Percentiles rank a stretch among this genome's conserved stretches.
phyloP scores from a whole-genome alignment of 805 yeast species.

The Yamadazyma takamatsuzukensis region DNA sequence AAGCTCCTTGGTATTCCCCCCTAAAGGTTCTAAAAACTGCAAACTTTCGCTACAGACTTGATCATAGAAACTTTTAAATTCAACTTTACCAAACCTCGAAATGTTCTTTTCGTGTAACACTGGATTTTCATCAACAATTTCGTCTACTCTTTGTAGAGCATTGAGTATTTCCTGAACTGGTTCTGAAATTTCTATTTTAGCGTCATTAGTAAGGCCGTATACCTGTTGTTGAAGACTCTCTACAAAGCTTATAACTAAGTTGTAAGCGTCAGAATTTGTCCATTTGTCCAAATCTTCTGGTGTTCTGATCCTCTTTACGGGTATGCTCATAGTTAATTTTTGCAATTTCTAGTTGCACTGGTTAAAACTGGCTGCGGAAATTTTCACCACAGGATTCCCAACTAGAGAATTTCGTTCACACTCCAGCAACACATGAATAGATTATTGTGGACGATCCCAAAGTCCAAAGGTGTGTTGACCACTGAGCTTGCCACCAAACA shows the following conservation, averaged over 20 bases:
- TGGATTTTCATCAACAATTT: conserved; percentile 54
- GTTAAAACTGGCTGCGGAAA: too few relatives aligned
- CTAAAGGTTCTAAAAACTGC: conserved; percentile 16
- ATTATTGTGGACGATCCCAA: conserved; percentile 5
- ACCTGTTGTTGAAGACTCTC: conserved; percentile 59
- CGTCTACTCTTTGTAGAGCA: conserved; percentile 42
- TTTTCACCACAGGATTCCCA: too few relatives aligned
- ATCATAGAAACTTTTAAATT: conserved; percentile 81
- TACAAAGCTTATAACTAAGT: conserved; percentile 52
- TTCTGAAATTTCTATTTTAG: conserved; percentile 33
- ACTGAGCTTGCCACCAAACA: conserved; percentile 2
- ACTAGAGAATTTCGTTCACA: too few relatives aligned
- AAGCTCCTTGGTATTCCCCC: conserved; percentile 37
- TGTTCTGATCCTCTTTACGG: conserved; percentile 43
- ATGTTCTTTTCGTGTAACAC: conserved; percentile 57
- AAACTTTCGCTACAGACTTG: conserved; percentile 34
- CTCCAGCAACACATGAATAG: too few relatives aligned
- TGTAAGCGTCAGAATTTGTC: conserved; percentile 48
- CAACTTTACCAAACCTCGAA: conserved; percentile 88
- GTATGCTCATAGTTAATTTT: too few relatives aligned
- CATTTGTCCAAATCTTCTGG: conserved; percentile 62
- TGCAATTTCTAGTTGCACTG: too few relatives aligned
- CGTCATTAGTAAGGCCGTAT: conserved; percentile 55
- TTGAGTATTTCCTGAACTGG: conserved; percentile 29
- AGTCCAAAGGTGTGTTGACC: background rate